These are phyloP conservation scores for Murraya paniculata DNA, from an alignment of 345 rosid species.

Conservation along the genomic window DNA sequence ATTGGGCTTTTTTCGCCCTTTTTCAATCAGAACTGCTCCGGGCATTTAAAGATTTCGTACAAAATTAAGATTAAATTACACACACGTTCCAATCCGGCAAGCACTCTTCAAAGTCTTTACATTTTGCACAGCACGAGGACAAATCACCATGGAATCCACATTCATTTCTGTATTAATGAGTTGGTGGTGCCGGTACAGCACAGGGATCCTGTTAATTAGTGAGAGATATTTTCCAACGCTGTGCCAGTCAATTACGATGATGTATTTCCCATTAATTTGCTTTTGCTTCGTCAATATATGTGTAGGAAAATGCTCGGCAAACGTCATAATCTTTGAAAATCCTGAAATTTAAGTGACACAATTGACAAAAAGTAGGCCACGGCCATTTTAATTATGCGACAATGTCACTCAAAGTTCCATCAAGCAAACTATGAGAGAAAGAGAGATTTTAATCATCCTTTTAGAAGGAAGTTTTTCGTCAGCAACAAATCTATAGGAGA, in stretches of 20 bases:
- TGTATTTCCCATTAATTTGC: background rate
- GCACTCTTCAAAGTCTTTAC: no score
- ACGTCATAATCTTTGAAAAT: background rate
- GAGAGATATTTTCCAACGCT: background rate
- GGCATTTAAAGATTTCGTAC: no score
- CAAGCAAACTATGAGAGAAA: background rate
- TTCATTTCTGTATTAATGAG: background rate
- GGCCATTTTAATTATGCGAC: background rate
- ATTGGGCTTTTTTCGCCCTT: no score
- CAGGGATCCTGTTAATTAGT: background rate
- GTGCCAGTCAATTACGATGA: background rate
- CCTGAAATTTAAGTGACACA: background rate
- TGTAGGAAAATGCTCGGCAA: background rate
- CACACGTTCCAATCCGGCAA: no score
- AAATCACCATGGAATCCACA: no score
- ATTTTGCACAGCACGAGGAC: no score
- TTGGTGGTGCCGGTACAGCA: background rate
- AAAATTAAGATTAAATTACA: no score
- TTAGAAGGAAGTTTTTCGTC: no score
- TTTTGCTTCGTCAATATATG: background rate
- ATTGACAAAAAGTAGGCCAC: background rate
- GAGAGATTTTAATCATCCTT: no score
- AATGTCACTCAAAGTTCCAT: background rate
- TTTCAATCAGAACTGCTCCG: no score
- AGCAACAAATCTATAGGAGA: no score